Evolutionary conservation across 2,329 filamentous ascomycete genomes (phyloP).

Genomic region (Xylariaceae sp.): DNA sequence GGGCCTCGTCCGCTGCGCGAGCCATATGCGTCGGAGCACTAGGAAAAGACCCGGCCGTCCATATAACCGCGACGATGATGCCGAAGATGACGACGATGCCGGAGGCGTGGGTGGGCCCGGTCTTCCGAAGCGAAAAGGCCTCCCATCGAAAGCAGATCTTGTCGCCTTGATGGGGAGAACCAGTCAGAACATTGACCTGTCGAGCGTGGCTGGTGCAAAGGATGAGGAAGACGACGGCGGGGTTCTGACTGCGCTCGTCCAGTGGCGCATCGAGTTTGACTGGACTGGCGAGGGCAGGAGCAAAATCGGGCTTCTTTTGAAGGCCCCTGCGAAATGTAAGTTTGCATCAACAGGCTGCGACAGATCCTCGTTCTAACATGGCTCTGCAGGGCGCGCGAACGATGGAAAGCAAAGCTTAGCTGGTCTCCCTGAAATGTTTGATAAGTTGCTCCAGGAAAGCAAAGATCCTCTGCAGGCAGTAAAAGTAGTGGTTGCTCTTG

Average conservation of each 20-base stretch:
- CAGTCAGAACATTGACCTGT: slow-evolving; percentile 40
- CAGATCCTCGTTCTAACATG: not conserved
- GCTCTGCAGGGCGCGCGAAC: slow-evolving; percentile 57
- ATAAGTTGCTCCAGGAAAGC: slow-evolving; percentile 49
- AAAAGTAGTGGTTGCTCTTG: slow-evolving; percentile 53
- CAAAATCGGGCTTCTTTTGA: slow-evolving; percentile 47
- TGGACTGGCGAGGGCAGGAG: slow-evolving; percentile 68
- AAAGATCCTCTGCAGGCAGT: slow-evolving; percentile 53
- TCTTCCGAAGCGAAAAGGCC: too few relatives aligned
- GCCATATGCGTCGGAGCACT: slow-evolving; percentile 24
- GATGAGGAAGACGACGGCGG: slow-evolving; percentile 30
- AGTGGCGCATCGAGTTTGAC: slow-evolving; percentile 62
- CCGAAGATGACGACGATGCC: too few relatives aligned
- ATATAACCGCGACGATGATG: too few relatives aligned
- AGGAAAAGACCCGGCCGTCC: slow-evolving; percentile 4
- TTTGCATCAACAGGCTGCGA: slow-evolving; percentile 20
- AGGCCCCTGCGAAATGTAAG: slow-evolving; percentile 60
- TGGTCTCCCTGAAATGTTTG: slow-evolving; percentile 56
- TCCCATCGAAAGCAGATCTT: slow-evolving; percentile 39
- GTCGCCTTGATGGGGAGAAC: slow-evolving; percentile 49
- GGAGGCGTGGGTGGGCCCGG: too few relatives aligned
- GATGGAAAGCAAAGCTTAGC: slow-evolving; percentile 52
- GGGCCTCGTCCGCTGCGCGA: slow-evolving; percentile 28
- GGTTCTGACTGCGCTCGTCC: slow-evolving; percentile 44
- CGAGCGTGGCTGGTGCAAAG: slow-evolving; percentile 29